These are phyloP conservation scores for Nissolia schottii DNA, from an alignment of 306 rosid genomes.

Conservation along the genomic window DNA sequence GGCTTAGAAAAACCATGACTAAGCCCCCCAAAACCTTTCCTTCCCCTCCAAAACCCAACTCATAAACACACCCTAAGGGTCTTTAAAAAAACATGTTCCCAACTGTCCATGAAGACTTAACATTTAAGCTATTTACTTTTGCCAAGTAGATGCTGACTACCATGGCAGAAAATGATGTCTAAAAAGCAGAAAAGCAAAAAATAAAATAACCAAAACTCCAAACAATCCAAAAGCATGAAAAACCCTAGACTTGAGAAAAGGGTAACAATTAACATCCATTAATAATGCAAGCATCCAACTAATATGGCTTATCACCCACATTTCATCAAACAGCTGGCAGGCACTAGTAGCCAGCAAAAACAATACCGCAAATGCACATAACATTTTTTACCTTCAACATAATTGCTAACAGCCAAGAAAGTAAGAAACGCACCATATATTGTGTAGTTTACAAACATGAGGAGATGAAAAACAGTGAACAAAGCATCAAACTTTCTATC, in stretches of 20 bases:
- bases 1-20: no score
- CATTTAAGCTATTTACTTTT: not conserved
- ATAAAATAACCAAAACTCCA: not conserved
- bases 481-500: not conserved
- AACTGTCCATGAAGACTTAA: not conserved
- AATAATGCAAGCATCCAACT: not conserved
- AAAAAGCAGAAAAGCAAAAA: not conserved
- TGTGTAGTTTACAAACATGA: not conserved
- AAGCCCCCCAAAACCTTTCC: no score
- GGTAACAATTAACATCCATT: not conserved
- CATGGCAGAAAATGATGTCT: not conserved
- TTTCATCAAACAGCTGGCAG: constrained; percentile 16
- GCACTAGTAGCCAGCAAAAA: constrained; percentile 2
- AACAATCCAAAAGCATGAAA: not conserved
- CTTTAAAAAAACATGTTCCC: not conserved
- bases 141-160: not conserved
- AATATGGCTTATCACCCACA: not conserved
- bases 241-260: not conserved
- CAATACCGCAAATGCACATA: not conserved
- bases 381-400: not conserved
- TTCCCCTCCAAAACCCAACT: no score
- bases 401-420: not conserved
- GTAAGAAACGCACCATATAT: not conserved
- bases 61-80: no score
- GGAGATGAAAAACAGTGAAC: not conserved